Conservation (phyloP, 2,329 filamentous ascomycete genomes). For the Beauveria sp. region DNA sequence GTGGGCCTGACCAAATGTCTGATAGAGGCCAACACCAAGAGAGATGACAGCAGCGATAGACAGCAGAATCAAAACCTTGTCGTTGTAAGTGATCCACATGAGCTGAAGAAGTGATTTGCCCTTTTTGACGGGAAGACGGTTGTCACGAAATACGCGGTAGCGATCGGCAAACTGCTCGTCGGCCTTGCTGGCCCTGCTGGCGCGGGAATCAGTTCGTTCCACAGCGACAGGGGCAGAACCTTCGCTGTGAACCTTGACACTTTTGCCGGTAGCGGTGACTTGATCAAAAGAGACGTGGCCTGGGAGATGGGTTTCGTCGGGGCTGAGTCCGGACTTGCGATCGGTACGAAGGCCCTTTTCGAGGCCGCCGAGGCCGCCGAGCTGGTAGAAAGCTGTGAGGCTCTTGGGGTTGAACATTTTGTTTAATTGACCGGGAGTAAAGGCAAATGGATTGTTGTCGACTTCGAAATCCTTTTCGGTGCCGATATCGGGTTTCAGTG, state of each 20-base stretch:
- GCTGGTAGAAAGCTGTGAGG: slow-evolving; percentile 67
- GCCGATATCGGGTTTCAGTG: slow-evolving; percentile 67
- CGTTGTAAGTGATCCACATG: slow-evolving; percentile 78
- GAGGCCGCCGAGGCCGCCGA: slow-evolving; percentile 71
- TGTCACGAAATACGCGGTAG: slow-evolving; percentile 64
- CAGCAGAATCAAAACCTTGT: slow-evolving; percentile 69
- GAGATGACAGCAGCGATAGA: slow-evolving; percentile 65
- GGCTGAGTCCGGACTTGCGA: slow-evolving; percentile 63
- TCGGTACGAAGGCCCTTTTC: slow-evolving; percentile 73
- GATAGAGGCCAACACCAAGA: slow-evolving; percentile 66
- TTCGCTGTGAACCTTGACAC: slow-evolving; percentile 27
- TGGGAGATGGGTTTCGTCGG: slow-evolving; percentile 62
- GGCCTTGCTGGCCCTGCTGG: slow-evolving; percentile 4
- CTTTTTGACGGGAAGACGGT: slow-evolving; percentile 65
- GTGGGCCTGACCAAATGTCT: slow-evolving; percentile 58
- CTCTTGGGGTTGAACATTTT: slow-evolving; percentile 90
- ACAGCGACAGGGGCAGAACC: slow-evolving; percentile 14
- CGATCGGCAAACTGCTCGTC: slow-evolving; percentile 49
- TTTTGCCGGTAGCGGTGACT: slow-evolving; percentile 42
- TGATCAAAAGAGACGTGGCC: slow-evolving; percentile 67
- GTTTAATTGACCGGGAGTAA: slow-evolving; percentile 71
- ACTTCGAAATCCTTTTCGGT: slow-evolving; percentile 70
- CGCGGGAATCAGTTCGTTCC: slow-evolving; percentile 8
- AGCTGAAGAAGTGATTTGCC: slow-evolving; percentile 64
- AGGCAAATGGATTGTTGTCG: slow-evolving; percentile 77